Evolutionary conservation across 768 basidiomycete species (phyloP).

Genomic region (Glaciozyma martinii): DNA sequence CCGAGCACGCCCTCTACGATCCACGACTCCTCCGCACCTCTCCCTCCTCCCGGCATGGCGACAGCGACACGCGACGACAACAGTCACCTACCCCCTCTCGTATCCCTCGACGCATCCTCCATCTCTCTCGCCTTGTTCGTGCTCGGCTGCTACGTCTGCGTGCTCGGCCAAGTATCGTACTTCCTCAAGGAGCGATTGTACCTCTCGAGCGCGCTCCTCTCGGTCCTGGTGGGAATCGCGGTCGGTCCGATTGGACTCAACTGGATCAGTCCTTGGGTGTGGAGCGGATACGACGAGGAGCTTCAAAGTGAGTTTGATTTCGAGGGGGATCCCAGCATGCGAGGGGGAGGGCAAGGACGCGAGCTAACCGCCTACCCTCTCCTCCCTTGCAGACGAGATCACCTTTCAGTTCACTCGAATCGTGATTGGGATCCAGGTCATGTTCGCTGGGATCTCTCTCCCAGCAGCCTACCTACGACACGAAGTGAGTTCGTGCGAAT

Average conservation of each 20-base stretch:
- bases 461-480: conserved; percentile 40
- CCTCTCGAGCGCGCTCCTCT: conserved; percentile 36
- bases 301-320: neutral
- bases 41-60: too few relatives aligned
- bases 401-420: conserved; percentile 36
- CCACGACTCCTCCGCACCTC: too few relatives aligned
- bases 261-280: conserved; percentile 40
- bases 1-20: too few relatives aligned
- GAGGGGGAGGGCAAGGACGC: too few relatives aligned
- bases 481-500: conserved; percentile 11
- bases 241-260: conserved; percentile 39
- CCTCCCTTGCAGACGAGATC: conserved; percentile 8
- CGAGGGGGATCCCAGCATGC: too few relatives aligned
- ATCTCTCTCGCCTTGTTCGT: conserved; percentile 38
- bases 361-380: too few relatives aligned
- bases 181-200: conserved; percentile 41
- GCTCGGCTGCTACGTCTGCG: conserved; percentile 35
- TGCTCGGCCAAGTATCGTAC: conserved; percentile 39
- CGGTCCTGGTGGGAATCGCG: conserved; percentile 32
- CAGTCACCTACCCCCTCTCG: neutral
- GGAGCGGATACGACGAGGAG: conserved; percentile 34
- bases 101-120: conserved; percentile 7
- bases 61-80: neutral
- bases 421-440: conserved; percentile 23
- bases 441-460: conserved; percentile 37